phyloP scores from a whole-genome alignment of 106 monocot genomes.

The Platanthera guangdongensis region DNA sequence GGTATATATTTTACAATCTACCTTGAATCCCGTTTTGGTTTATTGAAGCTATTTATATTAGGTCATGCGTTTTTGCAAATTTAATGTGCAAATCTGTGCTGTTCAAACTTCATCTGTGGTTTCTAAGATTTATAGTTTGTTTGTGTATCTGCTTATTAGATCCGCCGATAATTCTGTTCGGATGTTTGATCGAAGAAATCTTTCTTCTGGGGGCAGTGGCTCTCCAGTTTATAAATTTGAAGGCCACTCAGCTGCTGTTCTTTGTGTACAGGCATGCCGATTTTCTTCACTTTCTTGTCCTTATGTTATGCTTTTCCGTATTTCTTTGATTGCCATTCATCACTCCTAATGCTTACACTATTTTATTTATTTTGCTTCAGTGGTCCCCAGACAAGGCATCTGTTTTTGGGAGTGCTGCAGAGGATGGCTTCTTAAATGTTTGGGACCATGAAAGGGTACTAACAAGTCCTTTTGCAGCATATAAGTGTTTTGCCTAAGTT shows the following conservation, averaged over 20 bases:
- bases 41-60: not conserved
- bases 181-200: constrained; percentile 79
- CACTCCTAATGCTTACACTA: not conserved
- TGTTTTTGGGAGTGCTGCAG: constrained; percentile 85
- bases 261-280: constrained; percentile 78
- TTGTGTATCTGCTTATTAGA: constrained; percentile 23
- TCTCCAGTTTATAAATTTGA: constrained; percentile 72
- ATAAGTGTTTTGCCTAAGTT: too few species aligned
- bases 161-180: constrained; percentile 88
- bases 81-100: not conserved
- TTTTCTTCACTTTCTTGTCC: not conserved
- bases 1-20: constrained; percentile 27
- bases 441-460: constrained; percentile 92
- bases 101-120: not conserved
- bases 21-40: too few species aligned
- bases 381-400: constrained; percentile 90
- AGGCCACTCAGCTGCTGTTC: constrained; percentile 81
- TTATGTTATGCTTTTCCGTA: not conserved
- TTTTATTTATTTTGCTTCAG: constrained; percentile 34
- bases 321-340: not conserved
- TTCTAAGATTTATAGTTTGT: not conserved
- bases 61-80: not conserved
- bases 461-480: not conserved
- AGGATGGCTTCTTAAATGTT: constrained; percentile 77
- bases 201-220: constrained; percentile 47